These are phyloP conservation scores for Astragalus glycyphyllos DNA, from an alignment of 306 rosid species.

Conservation along the genomic window DNA sequence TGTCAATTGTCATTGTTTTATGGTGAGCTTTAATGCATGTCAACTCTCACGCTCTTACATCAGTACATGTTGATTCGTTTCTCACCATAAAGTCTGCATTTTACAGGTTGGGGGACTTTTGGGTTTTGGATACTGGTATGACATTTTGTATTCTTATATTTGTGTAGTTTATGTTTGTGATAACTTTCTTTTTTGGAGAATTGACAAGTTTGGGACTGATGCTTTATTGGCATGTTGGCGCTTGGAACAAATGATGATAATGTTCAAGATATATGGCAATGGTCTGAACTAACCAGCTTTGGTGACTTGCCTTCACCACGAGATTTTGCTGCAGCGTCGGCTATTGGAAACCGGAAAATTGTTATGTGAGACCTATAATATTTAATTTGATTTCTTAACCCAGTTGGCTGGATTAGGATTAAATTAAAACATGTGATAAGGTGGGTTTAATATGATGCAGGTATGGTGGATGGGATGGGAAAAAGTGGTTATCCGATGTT, in stretches of 20 bases:
- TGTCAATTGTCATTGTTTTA: background rate
- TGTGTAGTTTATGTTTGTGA: conserved; percentile 23
- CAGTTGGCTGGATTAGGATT: conserved; percentile 6
- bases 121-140: conserved; percentile 98
- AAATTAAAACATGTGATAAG: conserved; percentile 35
- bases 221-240: conserved; percentile 24
- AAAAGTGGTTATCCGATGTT: conserved; percentile 94
- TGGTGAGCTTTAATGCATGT: background rate
- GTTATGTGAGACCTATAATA: conserved; percentile 66
- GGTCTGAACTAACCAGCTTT: conserved; percentile 94
- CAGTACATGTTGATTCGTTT: conserved; percentile 20
- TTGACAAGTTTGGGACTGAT: conserved; percentile 29
- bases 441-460: conserved; percentile 53
- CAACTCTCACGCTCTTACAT: background rate
- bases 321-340: conserved; percentile 94
- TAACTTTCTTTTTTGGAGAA: conserved; percentile 9
- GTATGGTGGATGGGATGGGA: conserved; percentile 99
- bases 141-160: conserved; percentile 18
- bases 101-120: conserved; percentile 95
- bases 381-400: conserved; percentile 17
- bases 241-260: conserved; percentile 33
- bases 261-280: conserved; percentile 93
- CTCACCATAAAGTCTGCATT: conserved; percentile 43
- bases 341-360: conserved; percentile 88
- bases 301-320: conserved; percentile 95